Percentiles rank a stretch among this genome's conserved stretches.
Conservation (phyloP, 2,329 filamentous ascomycete genomes). For the Mycosphaerella arachidis region DNA sequence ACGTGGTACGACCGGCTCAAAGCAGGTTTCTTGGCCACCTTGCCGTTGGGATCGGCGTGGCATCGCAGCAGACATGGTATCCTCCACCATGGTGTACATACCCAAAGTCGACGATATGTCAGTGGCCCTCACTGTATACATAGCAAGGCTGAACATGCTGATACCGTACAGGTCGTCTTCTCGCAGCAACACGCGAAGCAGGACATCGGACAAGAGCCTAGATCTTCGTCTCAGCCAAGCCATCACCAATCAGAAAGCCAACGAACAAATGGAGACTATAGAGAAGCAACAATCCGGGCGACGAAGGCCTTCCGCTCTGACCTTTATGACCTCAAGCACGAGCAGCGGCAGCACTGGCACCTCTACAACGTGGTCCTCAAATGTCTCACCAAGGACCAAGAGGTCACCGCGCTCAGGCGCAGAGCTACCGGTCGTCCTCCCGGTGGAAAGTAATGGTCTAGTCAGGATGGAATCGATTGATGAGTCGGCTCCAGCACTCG, state of each 20-base stretch:
- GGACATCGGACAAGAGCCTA: background rate
- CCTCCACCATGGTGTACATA: background rate
- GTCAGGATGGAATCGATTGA: background rate
- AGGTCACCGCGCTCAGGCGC: background rate
- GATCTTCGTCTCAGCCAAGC: background rate
- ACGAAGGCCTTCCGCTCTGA: background rate
- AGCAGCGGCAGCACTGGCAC: background rate
- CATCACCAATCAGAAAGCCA: background rate
- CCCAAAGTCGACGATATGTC: background rate
- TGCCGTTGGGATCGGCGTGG: background rate
- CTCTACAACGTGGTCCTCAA: background rate
- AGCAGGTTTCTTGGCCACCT: background rate
- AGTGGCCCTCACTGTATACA: background rate
- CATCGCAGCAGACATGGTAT: background rate
- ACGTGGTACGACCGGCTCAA: background rate
- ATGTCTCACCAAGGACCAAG: background rate
- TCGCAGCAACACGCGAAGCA: background rate
- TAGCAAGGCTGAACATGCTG: background rate
- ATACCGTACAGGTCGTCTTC: background rate
- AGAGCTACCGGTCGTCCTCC: background rate
- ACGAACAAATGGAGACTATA: background rate
- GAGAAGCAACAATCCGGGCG: background rate
- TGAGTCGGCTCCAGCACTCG: background rate
- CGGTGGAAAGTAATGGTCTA: background rate
- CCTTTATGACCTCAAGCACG: background rate